Percentiles rank a stretch among this genome's conserved stretches.
phyloP scores from a whole-genome alignment of 768 basidiomycete species.

The Termitomyces sp. region DNA sequence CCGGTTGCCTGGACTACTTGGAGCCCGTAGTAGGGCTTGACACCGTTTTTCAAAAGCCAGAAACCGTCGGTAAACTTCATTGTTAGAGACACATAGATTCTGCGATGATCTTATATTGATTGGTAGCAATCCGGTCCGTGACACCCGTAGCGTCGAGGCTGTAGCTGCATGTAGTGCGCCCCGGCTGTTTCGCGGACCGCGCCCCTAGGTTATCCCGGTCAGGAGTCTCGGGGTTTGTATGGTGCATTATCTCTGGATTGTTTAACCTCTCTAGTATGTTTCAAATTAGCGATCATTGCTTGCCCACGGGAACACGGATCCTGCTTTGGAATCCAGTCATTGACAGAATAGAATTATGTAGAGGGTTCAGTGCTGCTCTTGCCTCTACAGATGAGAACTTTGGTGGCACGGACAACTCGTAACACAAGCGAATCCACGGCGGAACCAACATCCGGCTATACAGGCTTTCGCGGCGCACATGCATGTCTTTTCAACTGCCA shows the following conservation, averaged over 20 bases:
- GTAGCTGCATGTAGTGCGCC: too few species aligned
- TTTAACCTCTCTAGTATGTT: not conserved
- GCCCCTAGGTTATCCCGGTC: too few species aligned
- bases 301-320: not conserved
- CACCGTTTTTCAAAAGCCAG: slow-evolving; percentile 60
- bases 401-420: not conserved
- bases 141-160: not conserved
- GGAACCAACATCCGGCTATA: too few species aligned
- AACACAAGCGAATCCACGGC: too few species aligned
- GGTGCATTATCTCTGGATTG: not conserved
- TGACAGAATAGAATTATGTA: too few species aligned
- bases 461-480: too few species aligned
- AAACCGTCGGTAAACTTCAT: slow-evolving; percentile 78
- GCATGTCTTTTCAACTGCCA: too few species aligned
- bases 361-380: not conserved
- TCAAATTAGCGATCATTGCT: not conserved
- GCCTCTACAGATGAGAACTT: not conserved
- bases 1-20: slow-evolving; percentile 49
- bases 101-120: not conserved
- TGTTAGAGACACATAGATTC: not conserved
- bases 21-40: slow-evolving; percentile 55
- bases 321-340: not conserved
- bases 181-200: too few species aligned
- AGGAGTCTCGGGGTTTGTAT: not conserved
- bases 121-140: not conserved